phyloP scores from a whole-genome alignment of 2,329 filamentous ascomycete species.

The Diaporthe eres region DNA sequence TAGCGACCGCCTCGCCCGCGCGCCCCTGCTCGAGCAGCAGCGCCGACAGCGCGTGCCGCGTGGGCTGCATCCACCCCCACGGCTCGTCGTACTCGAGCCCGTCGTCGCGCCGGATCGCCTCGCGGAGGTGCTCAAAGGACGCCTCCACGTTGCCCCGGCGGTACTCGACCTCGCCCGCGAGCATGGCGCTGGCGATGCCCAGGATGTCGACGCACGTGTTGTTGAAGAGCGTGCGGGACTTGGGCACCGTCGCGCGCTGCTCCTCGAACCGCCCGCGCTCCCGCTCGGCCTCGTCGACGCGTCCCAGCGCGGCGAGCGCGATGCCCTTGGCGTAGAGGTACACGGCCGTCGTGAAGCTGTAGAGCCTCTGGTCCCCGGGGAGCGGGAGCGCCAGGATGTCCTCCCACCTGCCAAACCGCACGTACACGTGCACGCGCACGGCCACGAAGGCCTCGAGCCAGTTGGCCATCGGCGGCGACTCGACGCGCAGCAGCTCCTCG shows the following conservation, averaged over 20 bases:
- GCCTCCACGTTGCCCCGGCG: conserved; percentile 69
- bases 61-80: conserved; percentile 86
- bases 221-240: conserved; percentile 76
- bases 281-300: conserved; percentile 66
- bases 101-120: conserved; percentile 73
- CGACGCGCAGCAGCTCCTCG: conserved; percentile 72
- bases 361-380: conserved; percentile 72
- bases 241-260: conserved; percentile 66
- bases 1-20: conserved; percentile 67
- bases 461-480: conserved; percentile 82
- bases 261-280: conserved; percentile 65
- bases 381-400: conserved; percentile 71
- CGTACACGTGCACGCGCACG: conserved; percentile 76
- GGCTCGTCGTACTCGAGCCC: conserved; percentile 79
- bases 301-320: conserved; percentile 72
- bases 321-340: conserved; percentile 77
- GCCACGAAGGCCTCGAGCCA: conserved; percentile 81
- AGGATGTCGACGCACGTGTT: conserved; percentile 77
- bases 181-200: conserved; percentile 74
- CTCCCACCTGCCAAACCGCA: conserved; percentile 81
- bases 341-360: conserved; percentile 79
- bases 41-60: conserved; percentile 78
- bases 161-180: conserved; percentile 82
- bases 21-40: conserved; percentile 76
- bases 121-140: conserved; percentile 72